Evolutionary conservation across 805 yeast species (phyloP).

Genomic region (Jamesozyma hellenica): DNA sequence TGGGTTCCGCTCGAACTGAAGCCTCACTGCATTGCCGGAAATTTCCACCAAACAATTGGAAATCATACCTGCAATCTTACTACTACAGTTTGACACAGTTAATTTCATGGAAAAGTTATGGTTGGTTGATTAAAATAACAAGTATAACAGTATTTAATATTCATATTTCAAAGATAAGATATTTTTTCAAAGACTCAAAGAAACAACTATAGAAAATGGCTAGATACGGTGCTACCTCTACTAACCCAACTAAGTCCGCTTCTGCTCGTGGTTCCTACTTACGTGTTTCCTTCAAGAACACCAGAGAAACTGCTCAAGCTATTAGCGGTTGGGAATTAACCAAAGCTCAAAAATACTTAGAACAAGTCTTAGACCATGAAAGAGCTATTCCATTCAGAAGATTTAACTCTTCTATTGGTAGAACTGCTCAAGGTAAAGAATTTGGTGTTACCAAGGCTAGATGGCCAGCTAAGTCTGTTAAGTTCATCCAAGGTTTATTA

Average conservation of each 20-base stretch:
- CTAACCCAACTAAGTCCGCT: conserved; percentile 99
- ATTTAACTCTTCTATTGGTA: conserved; percentile 91
- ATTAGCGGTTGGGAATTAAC: conserved; percentile 95
- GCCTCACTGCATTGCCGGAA: too few relatives aligned
- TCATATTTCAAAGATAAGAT: too few relatives aligned
- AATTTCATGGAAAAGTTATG: too few relatives aligned
- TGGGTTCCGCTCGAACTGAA: too few relatives aligned
- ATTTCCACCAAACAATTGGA: too few relatives aligned
- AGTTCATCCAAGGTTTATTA: conserved; percentile 87
- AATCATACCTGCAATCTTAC: too few relatives aligned
- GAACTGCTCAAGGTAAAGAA: conserved; percentile 99
- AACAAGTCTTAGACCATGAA: conserved; percentile 93
- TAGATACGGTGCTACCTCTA: conserved; percentile 98
- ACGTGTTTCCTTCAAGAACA: conserved; percentile 99
- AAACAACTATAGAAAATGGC: conserved; percentile 49
- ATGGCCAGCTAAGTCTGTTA: conserved; percentile 99
- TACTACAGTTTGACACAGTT: too few relatives aligned
- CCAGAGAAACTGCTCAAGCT: conserved; percentile 99
- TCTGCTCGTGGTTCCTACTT: conserved; percentile 99
- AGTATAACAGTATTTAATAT: too few relatives aligned
- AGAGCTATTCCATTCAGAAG: conserved; percentile 99
- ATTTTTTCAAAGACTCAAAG: background rate
- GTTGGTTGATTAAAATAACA: too few relatives aligned
- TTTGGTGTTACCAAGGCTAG: conserved; percentile 99
- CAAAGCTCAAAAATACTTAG: conserved; percentile 91